Evolutionary conservation across 768 basidiomycete genomes (phyloP).

Genomic region (Agaricus subrufescens): DNA sequence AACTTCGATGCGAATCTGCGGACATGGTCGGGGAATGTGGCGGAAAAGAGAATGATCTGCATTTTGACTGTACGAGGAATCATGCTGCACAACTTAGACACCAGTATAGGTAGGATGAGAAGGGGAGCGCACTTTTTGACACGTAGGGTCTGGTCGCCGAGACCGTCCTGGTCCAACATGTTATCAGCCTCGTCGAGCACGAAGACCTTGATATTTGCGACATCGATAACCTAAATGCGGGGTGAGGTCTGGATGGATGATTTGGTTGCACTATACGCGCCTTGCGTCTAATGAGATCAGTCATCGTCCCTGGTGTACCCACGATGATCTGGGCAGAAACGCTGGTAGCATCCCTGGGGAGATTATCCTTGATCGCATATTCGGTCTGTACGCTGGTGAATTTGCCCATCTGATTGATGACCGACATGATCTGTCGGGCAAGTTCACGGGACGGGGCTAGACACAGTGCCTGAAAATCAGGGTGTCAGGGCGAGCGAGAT

Average conservation of each 20-base stretch:
- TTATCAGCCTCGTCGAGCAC: constrained; percentile 99
- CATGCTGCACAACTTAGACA: constrained; percentile 34
- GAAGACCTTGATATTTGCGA: constrained; percentile 80
- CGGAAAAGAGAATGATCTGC: constrained; percentile 96
- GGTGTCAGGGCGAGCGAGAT: not conserved
- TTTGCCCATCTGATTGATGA: constrained; percentile 91
- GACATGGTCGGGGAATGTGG: constrained; percentile 95
- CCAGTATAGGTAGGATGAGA: not conserved
- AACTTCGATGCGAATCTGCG: constrained; percentile 89
- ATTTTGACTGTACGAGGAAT: constrained; percentile 45
- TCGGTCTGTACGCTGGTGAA: constrained; percentile 91
- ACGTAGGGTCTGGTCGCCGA: constrained; percentile 89
- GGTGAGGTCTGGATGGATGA: not conserved
- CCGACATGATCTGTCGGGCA: constrained; percentile 96
- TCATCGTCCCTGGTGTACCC: constrained; percentile 94
- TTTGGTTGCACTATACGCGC: constrained; percentile 19
- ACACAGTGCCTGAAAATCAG: constrained; percentile 70
- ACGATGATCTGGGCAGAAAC: constrained; percentile 90
- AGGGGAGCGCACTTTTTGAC: constrained; percentile 78
- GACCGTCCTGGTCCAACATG: constrained; percentile 92
- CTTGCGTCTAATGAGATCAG: constrained; percentile 73
- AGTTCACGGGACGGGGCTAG: constrained; percentile 97
- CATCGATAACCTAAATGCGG: constrained; percentile 55
- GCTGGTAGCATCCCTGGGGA: constrained; percentile 56
- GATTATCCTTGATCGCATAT: constrained; percentile 90